Evolutionary conservation across 176 grass and related monocot species (phyloP).

Genomic region (Ensete glaucum): DNA sequence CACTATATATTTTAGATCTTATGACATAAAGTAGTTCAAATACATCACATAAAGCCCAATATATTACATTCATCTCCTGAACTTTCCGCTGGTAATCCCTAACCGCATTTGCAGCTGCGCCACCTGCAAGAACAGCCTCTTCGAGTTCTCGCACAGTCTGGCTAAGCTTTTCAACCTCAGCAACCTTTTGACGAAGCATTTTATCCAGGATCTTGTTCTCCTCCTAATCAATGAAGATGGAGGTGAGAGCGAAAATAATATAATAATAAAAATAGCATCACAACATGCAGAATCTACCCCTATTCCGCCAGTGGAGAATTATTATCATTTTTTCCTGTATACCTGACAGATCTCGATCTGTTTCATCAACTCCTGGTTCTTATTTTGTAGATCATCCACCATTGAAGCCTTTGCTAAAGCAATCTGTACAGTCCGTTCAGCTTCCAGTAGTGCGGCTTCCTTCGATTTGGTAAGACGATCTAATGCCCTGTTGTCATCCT

Average conservation of each 20-base stretch:
- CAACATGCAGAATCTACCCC: constrained; percentile 6
- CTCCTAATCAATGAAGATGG: constrained; percentile 42
- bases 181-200: constrained; percentile 93
- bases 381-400: constrained; percentile 98
- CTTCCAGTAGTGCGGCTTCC: constrained; percentile 84
- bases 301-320: not conserved
- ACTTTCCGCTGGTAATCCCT: constrained; percentile 97
- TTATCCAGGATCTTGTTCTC: constrained; percentile 98
- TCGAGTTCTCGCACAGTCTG: constrained; percentile 87
- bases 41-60: constrained; percentile 10
- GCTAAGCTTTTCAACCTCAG: constrained; percentile 93
- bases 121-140: constrained; percentile 82
- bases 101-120: constrained; percentile 81
- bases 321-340: constrained; percentile 20
- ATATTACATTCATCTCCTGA: constrained; percentile 93
- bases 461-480: constrained; percentile 96
- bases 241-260: not conserved
- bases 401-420: constrained; percentile 89
- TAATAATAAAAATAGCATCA: not conserved
- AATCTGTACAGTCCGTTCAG: constrained; percentile 84
- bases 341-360: constrained; percentile 99
- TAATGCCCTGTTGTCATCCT: constrained; percentile 91
- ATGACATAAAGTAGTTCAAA: not conserved
- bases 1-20: not conserved
- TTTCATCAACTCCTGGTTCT: constrained; percentile 97